Conservation (phyloP, 2,329 filamentous ascomycete species). For the Trichophyton verrucosum region DNA sequence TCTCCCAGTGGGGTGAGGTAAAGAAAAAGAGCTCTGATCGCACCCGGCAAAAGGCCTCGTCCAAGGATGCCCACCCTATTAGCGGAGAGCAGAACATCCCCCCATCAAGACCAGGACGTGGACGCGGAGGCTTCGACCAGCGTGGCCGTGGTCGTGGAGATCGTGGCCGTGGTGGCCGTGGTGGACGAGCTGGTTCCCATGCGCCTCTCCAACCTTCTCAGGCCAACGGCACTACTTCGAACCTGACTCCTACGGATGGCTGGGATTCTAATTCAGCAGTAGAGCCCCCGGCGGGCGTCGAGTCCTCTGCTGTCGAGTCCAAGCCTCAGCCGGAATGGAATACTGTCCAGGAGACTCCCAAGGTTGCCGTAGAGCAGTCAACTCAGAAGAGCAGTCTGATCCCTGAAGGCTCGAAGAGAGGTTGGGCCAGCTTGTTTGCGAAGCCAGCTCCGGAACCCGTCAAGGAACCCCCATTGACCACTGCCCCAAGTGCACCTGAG, state of each 20-base stretch:
- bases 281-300: slow-evolving; percentile 14
- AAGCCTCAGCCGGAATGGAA: not conserved
- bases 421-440: slow-evolving; percentile 64
- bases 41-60: slow-evolving; percentile 35
- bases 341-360: not conserved
- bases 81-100: slow-evolving; percentile 24
- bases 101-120: slow-evolving; percentile 31
- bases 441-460: slow-evolving; percentile 44
- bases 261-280: slow-evolving; percentile 15
- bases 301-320: slow-evolving; percentile 13
- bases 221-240: slow-evolving; percentile 8
- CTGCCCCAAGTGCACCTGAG: slow-evolving; percentile 19
- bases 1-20: slow-evolving; percentile 42
- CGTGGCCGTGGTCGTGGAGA: slow-evolving; percentile 38
- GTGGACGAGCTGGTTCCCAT: slow-evolving; percentile 32
- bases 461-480: slow-evolving; percentile 39
- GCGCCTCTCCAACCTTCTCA: slow-evolving; percentile 22
- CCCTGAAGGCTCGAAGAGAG: slow-evolving; percentile 32
- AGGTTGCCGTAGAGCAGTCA: slow-evolving; percentile 13
- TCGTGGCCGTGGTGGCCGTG: slow-evolving; percentile 37
- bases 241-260: slow-evolving; percentile 9
- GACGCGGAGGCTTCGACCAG: slow-evolving; percentile 35
- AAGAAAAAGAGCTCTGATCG: slow-evolving; percentile 40
- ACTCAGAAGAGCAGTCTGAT: slow-evolving; percentile 24
- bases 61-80: slow-evolving; percentile 20